Conservation (phyloP, 768 basidiomycete species). For the Leccinum rimulosum region DNA sequence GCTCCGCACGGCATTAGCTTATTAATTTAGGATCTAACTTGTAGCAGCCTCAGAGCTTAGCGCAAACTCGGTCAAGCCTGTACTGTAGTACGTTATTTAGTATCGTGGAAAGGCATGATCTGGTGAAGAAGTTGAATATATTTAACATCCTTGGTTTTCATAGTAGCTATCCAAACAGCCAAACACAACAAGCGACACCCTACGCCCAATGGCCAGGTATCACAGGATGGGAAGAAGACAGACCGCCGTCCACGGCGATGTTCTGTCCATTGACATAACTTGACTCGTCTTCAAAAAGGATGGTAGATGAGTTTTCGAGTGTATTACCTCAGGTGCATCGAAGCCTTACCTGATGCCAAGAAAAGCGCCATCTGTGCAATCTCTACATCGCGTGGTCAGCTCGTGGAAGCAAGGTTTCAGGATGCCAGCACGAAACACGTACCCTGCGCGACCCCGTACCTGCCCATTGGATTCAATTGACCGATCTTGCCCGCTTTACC, state of each 20-base stretch:
- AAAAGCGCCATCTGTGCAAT: constrained; percentile 85
- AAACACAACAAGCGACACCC: constrained; percentile 11
- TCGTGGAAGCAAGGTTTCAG: constrained; percentile 14
- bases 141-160: neutral
- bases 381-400: constrained; percentile 45
- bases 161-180: neutral
- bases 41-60: neutral
- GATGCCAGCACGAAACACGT: constrained; percentile 9
- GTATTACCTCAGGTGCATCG: neutral
- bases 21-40: too few relatives aligned
- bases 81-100: neutral
- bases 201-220: constrained; percentile 72
- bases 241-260: constrained; percentile 82
- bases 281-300: constrained; percentile 60
- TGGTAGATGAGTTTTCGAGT: constrained; percentile 8
- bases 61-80: too few relatives aligned
- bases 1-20: neutral
- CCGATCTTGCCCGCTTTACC: constrained; percentile 80
- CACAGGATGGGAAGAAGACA: constrained; percentile 77
- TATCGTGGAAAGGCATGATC: neutral
- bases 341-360: constrained; percentile 73
- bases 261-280: constrained; percentile 93
- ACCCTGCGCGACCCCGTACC: constrained; percentile 84
- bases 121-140: neutral
- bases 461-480: constrained; percentile 72